Percentiles rank a stretch among this genome's conserved stretches.
phyloP scores from a whole-genome alignment of 169 alveolate genomes.

The Eimeria sp. region DNA sequence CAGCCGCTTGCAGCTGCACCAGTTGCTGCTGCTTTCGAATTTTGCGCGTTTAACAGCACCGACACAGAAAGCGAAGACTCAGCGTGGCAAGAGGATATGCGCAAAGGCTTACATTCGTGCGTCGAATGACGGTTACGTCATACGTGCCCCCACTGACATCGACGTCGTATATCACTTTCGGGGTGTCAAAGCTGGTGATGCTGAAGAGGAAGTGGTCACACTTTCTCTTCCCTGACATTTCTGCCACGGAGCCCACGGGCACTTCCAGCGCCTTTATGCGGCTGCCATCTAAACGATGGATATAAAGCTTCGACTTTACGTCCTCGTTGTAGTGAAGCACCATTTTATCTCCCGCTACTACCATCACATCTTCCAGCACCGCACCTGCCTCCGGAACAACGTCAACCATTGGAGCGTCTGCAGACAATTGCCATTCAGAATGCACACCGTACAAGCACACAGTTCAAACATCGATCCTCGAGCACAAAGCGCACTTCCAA shows the following conservation, averaged over 20 bases:
- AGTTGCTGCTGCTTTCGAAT: neutral
- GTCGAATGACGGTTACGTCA: neutral
- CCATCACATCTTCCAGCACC: constrained; percentile 38
- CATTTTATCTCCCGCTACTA: constrained; percentile 24
- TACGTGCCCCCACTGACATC: constrained; percentile 46
- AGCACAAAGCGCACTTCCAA: neutral
- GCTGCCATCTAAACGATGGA: constrained; percentile 35
- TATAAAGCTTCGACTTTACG: constrained; percentile 48
- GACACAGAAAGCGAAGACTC: neutral
- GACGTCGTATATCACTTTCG: constrained; percentile 25
- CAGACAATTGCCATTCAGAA: neutral
- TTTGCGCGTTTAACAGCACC: neutral
- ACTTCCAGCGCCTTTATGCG: neutral
- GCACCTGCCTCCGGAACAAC: constrained; percentile 39
- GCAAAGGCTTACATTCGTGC: constrained; percentile 13
- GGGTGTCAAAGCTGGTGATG: constrained; percentile 63
- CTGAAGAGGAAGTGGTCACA: constrained; percentile 58
- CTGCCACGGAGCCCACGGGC: constrained; percentile 61
- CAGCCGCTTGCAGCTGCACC: neutral
- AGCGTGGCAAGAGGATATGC: neutral
- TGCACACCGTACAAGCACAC: neutral
- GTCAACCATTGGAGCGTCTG: constrained; percentile 43
- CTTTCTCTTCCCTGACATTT: constrained; percentile 62
- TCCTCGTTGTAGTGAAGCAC: constrained; percentile 65
- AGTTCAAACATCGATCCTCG: neutral